phyloP scores from a whole-genome alignment of 2,329 filamentous ascomycete genomes.

The Didymella pomorum region DNA sequence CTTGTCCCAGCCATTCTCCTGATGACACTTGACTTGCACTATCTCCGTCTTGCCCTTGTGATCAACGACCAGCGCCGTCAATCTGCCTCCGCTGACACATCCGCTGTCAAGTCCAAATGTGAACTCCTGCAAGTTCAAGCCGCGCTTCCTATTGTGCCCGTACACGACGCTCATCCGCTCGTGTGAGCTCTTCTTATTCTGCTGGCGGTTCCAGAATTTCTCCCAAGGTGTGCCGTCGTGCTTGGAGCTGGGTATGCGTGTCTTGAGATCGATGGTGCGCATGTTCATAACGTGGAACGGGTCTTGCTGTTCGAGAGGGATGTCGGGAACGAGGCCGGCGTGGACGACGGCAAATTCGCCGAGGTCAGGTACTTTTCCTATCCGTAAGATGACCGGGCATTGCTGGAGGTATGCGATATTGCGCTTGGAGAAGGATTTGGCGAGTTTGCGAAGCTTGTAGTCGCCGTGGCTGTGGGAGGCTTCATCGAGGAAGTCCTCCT shows the following conservation, averaged over 20 bases:
- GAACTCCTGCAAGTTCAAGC: slow-evolving; percentile 72
- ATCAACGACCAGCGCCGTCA: slow-evolving; percentile 81
- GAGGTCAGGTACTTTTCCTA: slow-evolving; percentile 68
- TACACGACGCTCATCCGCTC: slow-evolving; percentile 70
- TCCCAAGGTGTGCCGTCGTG: slow-evolving; percentile 71
- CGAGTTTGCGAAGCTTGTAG: slow-evolving; percentile 59
- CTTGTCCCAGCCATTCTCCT: slow-evolving; percentile 28
- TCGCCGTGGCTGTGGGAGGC: slow-evolving; percentile 45
- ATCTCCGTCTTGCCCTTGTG: slow-evolving; percentile 51
- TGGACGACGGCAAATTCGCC: slow-evolving; percentile 80
- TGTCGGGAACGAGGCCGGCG: slow-evolving; percentile 80
- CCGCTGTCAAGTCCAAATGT: slow-evolving; percentile 86
- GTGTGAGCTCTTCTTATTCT: slow-evolving; percentile 43
- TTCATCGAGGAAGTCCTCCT: slow-evolving; percentile 42
- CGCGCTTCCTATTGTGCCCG: slow-evolving; percentile 76
- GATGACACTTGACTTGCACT: slow-evolving; percentile 53
- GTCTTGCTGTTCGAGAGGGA: slow-evolving; percentile 74
- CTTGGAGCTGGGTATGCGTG: slow-evolving; percentile 63
- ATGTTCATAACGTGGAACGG: slow-evolving; percentile 91
- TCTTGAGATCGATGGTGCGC: slow-evolving; percentile 75
- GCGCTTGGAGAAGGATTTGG: slow-evolving; percentile 63
- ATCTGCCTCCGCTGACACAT: slow-evolving; percentile 76
- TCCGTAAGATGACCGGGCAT: slow-evolving; percentile 79
- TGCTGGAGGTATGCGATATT: slow-evolving; percentile 74
- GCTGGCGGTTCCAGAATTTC: slow-evolving; percentile 62